Percentiles rank a stretch among this genome's conserved stretches.
Evolutionary conservation across 371 early-diverging fungal genomes (phyloP).

Genomic region (Lichtheimia ornata): DNA sequence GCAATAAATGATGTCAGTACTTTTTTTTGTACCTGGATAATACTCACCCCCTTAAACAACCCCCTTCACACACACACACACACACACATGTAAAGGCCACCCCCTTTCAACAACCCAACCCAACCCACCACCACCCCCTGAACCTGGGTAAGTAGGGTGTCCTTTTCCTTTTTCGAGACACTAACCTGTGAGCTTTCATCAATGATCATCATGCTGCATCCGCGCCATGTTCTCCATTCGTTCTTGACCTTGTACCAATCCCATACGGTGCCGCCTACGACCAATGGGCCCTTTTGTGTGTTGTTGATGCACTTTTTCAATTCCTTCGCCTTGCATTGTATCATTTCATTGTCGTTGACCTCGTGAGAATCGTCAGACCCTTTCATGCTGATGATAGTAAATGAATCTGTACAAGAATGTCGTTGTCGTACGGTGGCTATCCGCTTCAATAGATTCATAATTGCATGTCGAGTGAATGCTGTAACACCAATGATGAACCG

Average conservation of each 20-base stretch:
- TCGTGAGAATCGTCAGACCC: slow-evolving; percentile 1
- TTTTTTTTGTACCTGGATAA: neutral
- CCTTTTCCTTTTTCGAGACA: neutral
- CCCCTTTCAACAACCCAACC: too few species aligned
- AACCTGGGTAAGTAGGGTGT: neutral
- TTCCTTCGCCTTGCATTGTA: slow-evolving; percentile 11
- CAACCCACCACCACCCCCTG: neutral
- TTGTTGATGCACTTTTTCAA: slow-evolving; percentile 1
- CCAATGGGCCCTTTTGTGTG: slow-evolving; percentile 18
- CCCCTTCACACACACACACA: too few species aligned
- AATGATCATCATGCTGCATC: slow-evolving; percentile 54
- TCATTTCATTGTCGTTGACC: neutral
- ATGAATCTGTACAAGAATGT: slow-evolving; percentile 5
- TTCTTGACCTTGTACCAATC: slow-evolving; percentile 45
- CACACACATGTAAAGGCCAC: too few species aligned
- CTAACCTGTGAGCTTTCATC: slow-evolving; percentile 61
- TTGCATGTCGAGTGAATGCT: slow-evolving; percentile 58
- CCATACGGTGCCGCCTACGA: slow-evolving; percentile 62
- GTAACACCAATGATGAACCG: slow-evolving; percentile 51
- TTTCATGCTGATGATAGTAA: slow-evolving; percentile 17
- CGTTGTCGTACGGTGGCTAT: slow-evolving; percentile 34
- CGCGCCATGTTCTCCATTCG: slow-evolving; percentile 30
- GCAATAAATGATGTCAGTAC: slow-evolving; percentile 25
- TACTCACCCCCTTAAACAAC: neutral
- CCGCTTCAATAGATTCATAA: slow-evolving; percentile 46